phyloP scores from a whole-genome alignment of 495 filamentous ascomycete genomes.

The Cercophora newfieldiana region DNA sequence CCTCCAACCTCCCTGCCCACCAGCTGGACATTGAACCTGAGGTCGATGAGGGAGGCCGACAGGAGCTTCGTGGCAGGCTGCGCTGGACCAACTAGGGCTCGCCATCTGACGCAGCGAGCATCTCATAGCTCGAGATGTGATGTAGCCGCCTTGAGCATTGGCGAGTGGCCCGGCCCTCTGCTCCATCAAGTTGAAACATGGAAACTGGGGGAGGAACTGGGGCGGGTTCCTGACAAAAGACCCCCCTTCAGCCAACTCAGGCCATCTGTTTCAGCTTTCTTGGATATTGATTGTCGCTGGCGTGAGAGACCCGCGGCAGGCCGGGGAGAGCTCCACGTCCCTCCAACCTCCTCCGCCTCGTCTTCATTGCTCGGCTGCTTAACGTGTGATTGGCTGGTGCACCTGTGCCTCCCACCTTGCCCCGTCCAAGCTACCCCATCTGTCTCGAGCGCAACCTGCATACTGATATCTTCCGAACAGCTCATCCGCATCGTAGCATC shows the following conservation, averaged over 20 bases:
- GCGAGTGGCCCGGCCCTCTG: not conserved
- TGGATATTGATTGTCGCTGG: not conserved
- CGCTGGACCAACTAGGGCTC: not conserved
- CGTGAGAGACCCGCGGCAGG: not conserved
- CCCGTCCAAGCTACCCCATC: not conserved
- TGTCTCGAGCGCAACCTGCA: not conserved
- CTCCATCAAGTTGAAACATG: constrained; percentile 8
- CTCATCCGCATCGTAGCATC: not conserved
- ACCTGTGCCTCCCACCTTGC: constrained; percentile 1
- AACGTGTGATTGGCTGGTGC: not conserved
- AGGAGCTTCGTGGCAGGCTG: not conserved
- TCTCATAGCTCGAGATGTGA: not conserved
- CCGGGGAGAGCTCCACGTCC: constrained; percentile 2
- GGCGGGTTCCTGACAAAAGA: not conserved
- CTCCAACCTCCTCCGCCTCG: not conserved
- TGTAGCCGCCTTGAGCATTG: not conserved
- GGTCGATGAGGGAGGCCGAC: not conserved
- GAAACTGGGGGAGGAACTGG: not conserved
- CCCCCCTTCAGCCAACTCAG: not conserved
- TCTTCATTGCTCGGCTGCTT: not conserved
- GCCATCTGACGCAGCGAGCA: not conserved
- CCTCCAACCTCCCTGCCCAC: not conserved
- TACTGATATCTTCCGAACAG: not conserved
- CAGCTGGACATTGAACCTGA: too few relatives aligned
- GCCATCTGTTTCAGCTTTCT: constrained; percentile 11